Conservation (phyloP, 495 filamentous ascomycete species). For the Xanthoparmelia taractica region DNA sequence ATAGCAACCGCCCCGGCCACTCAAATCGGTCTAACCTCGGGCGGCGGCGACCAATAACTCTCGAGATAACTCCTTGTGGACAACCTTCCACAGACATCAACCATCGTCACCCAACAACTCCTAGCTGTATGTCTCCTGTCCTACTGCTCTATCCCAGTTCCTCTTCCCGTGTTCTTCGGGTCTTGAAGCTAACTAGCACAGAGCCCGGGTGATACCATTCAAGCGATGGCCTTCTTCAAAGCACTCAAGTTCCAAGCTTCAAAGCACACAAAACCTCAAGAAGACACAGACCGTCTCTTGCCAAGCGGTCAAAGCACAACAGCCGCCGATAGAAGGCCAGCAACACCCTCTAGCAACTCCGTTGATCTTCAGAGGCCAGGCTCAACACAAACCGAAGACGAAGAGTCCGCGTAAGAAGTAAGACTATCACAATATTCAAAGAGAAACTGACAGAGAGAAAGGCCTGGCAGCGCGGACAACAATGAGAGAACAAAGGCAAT, state of each 20-base stretch:
- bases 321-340: too few species aligned
- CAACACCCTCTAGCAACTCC: not conserved
- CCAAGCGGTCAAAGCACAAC: not conserved
- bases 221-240: not conserved
- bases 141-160: not conserved
- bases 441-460: not conserved
- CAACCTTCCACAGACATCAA: not conserved
- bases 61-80: not conserved
- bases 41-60: not conserved
- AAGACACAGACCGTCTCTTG: not conserved
- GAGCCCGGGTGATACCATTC: not conserved
- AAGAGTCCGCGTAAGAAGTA: not conserved
- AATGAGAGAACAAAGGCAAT: not conserved
- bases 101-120: not conserved
- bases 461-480: not conserved
- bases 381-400: too few species aligned
- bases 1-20: conserved; percentile 15
- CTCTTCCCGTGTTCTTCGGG: not conserved
- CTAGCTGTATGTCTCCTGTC: not conserved
- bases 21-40: conserved; percentile 9
- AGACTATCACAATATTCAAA: not conserved
- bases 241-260: not conserved
- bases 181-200: not conserved
- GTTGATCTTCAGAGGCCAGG: not conserved
- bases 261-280: not conserved